These are phyloP conservation scores for Acer negundo DNA, from an alignment of 345 rosid species.

Conservation along the genomic window DNA sequence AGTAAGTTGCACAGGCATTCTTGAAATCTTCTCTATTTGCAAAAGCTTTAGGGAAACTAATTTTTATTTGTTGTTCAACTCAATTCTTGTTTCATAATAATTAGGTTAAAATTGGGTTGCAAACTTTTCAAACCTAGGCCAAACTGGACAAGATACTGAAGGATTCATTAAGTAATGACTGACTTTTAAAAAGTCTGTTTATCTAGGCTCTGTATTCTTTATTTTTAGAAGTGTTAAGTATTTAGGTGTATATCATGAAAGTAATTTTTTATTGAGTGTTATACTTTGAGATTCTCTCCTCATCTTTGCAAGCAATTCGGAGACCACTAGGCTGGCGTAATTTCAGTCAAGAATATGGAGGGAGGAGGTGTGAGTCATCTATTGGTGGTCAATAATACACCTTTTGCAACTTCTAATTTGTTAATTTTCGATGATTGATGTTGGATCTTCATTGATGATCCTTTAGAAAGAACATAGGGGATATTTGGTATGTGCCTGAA, in stretches of 20 bases:
- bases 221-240: not conserved
- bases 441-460: not conserved
- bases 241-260: not conserved
- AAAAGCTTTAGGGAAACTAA: not conserved
- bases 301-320: not conserved
- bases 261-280: not conserved
- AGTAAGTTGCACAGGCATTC: not conserved
- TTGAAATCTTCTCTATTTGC: not conserved
- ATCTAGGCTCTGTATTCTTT: not conserved
- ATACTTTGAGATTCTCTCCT: not conserved
- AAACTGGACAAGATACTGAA: not conserved
- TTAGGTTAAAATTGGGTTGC: not conserved
- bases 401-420: not conserved
- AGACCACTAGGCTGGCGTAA: not conserved
- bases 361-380: not conserved
- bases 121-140: not conserved
- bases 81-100: too few relatives aligned
- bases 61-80: too few relatives aligned
- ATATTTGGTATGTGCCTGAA: conserved; percentile 1
- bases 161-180: not conserved
- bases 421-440: not conserved
- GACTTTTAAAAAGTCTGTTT: not conserved
- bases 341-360: not conserved
- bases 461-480: not conserved
- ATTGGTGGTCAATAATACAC: not conserved